Conservation (phyloP, 257 asterid species). For the Petunia axillaris region DNA sequence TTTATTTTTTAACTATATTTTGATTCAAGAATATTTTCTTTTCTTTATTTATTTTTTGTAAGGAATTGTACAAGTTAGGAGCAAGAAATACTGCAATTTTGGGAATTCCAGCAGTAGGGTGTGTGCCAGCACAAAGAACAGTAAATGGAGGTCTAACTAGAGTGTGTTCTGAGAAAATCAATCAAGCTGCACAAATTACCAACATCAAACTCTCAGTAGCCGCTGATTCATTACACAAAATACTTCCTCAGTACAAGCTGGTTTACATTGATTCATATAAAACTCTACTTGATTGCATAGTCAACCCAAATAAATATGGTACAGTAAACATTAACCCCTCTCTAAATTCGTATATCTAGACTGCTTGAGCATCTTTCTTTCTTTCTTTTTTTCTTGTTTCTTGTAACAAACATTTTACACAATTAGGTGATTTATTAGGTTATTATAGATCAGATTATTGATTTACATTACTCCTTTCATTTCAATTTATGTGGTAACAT, state of each 20-base stretch:
- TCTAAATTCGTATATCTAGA: neutral
- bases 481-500: too few species aligned
- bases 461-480: too few species aligned
- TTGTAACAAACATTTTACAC: neutral
- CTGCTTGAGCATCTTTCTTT: neutral
- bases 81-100: slow-evolving; percentile 45
- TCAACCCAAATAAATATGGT: slow-evolving; percentile 42
- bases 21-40: neutral
- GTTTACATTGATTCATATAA: slow-evolving; percentile 34
- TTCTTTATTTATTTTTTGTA: neutral
- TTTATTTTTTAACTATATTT: neutral
- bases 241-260: slow-evolving; percentile 28
- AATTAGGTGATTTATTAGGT: too few species aligned
- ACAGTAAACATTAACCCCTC: neutral
- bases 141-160: slow-evolving; percentile 41
- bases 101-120: slow-evolving; percentile 49
- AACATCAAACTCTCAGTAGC: slow-evolving; percentile 40
- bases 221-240: slow-evolving; percentile 28
- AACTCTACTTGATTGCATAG: slow-evolving; percentile 39
- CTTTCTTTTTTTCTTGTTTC: neutral
- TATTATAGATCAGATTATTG: too few species aligned
- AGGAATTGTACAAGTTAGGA: slow-evolving; percentile 45
- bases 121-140: slow-evolving; percentile 53
- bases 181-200: slow-evolving; percentile 43
- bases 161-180: slow-evolving; percentile 34